Evolutionary conservation across 345 rosid genomes (phyloP), one percentile per base, ranked within the genome.

Genomic region (Populus nigra): DNA sequence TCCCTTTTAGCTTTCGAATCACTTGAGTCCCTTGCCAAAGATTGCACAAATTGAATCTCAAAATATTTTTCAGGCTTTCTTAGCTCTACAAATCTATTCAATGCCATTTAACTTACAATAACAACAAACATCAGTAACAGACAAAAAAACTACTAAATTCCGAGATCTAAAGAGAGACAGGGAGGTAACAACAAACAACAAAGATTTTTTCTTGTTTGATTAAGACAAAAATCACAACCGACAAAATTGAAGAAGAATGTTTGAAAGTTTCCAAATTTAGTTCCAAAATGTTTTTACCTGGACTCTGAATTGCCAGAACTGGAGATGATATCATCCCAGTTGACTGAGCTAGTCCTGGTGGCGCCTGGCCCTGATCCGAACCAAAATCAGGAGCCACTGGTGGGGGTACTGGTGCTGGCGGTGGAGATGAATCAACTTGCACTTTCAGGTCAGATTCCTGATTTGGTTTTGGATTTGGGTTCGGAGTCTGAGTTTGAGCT

Each of bases 131-230:
- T 76, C 84, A 69, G 82, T 65, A 88, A 76, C 71, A 79, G 97
- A 92, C 95, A 93, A 92, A 89, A 89, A 63, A 84, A 71, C 80
- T 43, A 81, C 90, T 79, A 88, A 69, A 78, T 69, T 90, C 89
- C 92, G 88, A 89, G 77, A 81, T 76, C 88, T 20, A 71, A 18
- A 38, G 74, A 61, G 41, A 71, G 68, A 47, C 63, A 76, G 65
- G 73, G 71, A 76, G 72, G 23, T 23, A 38, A 38, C 38, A 63
- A 83, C 66, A 76, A 76, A 79, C 25, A 79, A 80, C 71, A 73
- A 71, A 45, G 68, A 57, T 68, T 79, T 68, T 79, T 71, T 68
- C 57, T 65, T 75, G 79, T 69, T 85, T 69, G 73, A 74, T 77
- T 69, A 79, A 49, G 75, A 69, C 82, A 79, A 83, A 71, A 82